Percentiles rank a stretch among this genome's conserved stretches.
Conservation (phyloP, 1,284 basidiomycete genomes). For the Pascua guehoae region DNA sequence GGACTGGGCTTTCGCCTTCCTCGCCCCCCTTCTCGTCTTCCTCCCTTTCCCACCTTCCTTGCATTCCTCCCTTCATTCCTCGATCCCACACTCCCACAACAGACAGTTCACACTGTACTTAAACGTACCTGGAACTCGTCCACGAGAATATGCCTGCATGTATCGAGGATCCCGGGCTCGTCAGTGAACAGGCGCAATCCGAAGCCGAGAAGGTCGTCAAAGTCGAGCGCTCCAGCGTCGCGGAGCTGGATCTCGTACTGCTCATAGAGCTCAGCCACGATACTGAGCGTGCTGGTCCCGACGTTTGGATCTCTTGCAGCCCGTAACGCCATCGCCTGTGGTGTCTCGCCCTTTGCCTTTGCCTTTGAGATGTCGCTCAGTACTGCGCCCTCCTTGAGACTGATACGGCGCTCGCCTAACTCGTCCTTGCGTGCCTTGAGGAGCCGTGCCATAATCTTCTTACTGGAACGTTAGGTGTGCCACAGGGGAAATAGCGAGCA, state of each 20-base stretch:
- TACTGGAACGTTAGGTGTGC: slow-evolving; percentile 51
- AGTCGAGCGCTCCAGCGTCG: slow-evolving; percentile 72
- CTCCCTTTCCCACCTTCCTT: no score
- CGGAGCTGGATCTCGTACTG: slow-evolving; percentile 66
- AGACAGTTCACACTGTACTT: not conserved
- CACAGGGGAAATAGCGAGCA: not conserved
- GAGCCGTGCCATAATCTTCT: slow-evolving; percentile 65
- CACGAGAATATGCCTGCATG: slow-evolving; percentile 75
- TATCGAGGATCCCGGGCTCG: slow-evolving; percentile 57
- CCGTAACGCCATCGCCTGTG: slow-evolving; percentile 53
- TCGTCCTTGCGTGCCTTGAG: slow-evolving; percentile 59
- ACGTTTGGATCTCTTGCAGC: slow-evolving; percentile 29
- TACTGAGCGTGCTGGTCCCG: slow-evolving; percentile 27
- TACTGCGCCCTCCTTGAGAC: slow-evolving; percentile 61
- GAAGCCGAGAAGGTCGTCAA: slow-evolving; percentile 79
- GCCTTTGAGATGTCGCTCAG: slow-evolving; percentile 71
- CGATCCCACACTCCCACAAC: no score
- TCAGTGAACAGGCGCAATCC: slow-evolving; percentile 68
- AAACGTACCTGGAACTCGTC: slow-evolving; percentile 72
- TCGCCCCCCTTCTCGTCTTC: no score
- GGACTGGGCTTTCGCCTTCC: no score
- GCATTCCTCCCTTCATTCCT: no score
- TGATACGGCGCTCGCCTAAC: slow-evolving; percentile 55
- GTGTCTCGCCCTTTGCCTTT: slow-evolving; percentile 67
- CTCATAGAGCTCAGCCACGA: slow-evolving; percentile 57